Evolutionary conservation across 2,329 filamentous ascomycete species (phyloP).

Genomic region (Aspergillus amoenus): DNA sequence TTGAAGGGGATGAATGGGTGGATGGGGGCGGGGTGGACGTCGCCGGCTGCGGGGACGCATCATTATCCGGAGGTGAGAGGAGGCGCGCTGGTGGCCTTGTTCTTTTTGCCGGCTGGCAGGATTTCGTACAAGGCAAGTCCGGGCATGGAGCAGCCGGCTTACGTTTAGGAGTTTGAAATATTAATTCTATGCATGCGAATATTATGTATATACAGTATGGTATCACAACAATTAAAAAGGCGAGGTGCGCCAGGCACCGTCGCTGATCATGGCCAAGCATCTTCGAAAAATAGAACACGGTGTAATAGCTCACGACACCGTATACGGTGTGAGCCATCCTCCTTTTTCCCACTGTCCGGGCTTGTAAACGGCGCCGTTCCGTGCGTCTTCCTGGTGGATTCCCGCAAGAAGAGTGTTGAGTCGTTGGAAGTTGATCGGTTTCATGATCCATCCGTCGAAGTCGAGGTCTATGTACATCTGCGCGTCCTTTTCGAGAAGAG

Average conservation of each 20-base stretch:
- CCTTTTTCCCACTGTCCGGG: constrained; percentile 79
- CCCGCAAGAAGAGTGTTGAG: constrained; percentile 68
- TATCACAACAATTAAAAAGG: neutral
- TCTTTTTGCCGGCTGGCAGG: constrained; percentile 56
- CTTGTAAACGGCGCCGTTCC: constrained; percentile 66
- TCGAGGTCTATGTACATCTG: constrained; percentile 72
- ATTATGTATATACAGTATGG: constrained; percentile 5
- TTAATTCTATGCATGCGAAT: neutral
- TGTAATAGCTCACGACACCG: neutral
- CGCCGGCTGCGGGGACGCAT: constrained; percentile 55
- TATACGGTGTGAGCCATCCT: constrained; percentile 66
- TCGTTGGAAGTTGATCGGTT: constrained; percentile 79
- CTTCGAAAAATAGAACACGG: neutral
- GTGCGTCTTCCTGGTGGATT: constrained; percentile 60
- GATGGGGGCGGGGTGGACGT: constrained; percentile 58
- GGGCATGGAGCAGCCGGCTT: constrained; percentile 6
- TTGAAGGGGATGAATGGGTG: constrained; percentile 58
- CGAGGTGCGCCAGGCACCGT: neutral
- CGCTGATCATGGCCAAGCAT: neutral
- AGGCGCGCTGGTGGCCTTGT: constrained; percentile 53
- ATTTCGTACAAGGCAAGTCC: constrained; percentile 34
- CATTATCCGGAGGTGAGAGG: constrained; percentile 56
- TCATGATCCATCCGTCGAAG: constrained; percentile 89
- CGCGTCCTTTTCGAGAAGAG: constrained; percentile 68
- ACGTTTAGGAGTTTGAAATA: neutral